Evolutionary conservation across 1,284 basidiomycete species (phyloP).

Genomic region (Apiotrichum gracile): DNA sequence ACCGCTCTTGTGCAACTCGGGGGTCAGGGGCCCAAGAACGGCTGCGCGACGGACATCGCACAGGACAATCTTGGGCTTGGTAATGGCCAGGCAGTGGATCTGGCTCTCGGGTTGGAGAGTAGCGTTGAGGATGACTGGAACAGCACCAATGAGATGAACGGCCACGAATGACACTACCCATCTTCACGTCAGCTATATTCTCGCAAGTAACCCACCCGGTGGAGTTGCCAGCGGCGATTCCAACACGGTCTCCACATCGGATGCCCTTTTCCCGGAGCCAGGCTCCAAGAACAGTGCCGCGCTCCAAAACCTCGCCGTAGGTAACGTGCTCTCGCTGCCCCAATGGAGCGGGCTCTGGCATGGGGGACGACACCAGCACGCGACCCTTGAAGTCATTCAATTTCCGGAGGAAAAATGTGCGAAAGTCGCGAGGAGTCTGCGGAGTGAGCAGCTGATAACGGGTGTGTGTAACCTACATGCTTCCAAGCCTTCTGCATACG

Average conservation of each 20-base stretch:
- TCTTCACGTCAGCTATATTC: neutral
- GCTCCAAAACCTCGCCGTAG: conserved; percentile 25
- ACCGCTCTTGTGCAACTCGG: neutral
- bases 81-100: conserved; percentile 23
- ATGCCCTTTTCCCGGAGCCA: conserved; percentile 29
- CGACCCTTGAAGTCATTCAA: conserved; percentile 17
- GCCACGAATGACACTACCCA: conserved; percentile 37
- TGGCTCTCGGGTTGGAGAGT: conserved; percentile 13
- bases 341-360: neutral
- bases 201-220: neutral
- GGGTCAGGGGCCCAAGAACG: neutral
- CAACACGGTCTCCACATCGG: conserved; percentile 27
- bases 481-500: conserved; percentile 31
- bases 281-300: conserved; percentile 16
- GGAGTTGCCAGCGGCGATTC: conserved; percentile 33
- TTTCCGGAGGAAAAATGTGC: conserved; percentile 20
- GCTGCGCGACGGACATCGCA: conserved; percentile 1
- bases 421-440: conserved; percentile 29
- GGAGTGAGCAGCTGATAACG: neutral
- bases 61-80: conserved; percentile 24
- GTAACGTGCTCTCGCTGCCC: conserved; percentile 17
- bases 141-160: conserved; percentile 34
- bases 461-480: conserved; percentile 22
- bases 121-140: conserved; percentile 34
- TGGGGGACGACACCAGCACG: conserved; percentile 29